Conservation (phyloP, 495 filamentous ascomycete genomes). For the Podospora pseudoanserina region DNA sequence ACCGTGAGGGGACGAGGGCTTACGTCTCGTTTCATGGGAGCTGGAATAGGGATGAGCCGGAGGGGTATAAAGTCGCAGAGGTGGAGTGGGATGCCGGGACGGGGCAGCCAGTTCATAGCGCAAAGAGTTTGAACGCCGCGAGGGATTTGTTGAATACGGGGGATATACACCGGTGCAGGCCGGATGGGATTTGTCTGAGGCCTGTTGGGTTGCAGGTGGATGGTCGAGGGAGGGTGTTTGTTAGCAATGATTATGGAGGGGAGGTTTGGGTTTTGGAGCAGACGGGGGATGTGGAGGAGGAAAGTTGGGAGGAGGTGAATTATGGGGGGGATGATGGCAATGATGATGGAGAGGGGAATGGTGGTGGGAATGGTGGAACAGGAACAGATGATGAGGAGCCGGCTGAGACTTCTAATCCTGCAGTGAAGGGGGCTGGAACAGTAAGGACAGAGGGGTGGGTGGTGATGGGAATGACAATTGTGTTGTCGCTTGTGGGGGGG, state of each 20-base stretch:
- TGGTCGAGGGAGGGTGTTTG: conserved; percentile 45
- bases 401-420: not conserved
- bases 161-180: conserved; percentile 41
- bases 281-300: conserved; percentile 7
- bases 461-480: conserved; percentile 10
- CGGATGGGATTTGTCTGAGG: conserved; percentile 46
- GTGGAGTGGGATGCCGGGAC: conserved; percentile 37
- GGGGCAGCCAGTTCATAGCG: conserved; percentile 41
- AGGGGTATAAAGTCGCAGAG: conserved; percentile 54
- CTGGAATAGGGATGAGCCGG: conserved; percentile 51
- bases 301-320: not conserved
- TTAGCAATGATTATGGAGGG: conserved; percentile 55
- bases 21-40: conserved; percentile 47
- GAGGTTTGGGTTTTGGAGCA: conserved; percentile 53
- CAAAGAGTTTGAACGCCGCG: conserved; percentile 40
- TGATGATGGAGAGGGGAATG: conserved; percentile 2
- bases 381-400: conserved; percentile 4
- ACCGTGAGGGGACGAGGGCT: conserved; percentile 15
- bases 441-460: conserved; percentile 10
- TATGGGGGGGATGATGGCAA: not conserved
- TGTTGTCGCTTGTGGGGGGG: conserved; percentile 12
- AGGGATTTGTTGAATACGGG: conserved; percentile 50
- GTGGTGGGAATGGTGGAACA: not conserved
- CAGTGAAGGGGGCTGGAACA: not conserved
- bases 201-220: conserved; percentile 56